Conservation (phyloP, 2,329 filamentous ascomycete species). For the Akanthomyces lecanii region DNA sequence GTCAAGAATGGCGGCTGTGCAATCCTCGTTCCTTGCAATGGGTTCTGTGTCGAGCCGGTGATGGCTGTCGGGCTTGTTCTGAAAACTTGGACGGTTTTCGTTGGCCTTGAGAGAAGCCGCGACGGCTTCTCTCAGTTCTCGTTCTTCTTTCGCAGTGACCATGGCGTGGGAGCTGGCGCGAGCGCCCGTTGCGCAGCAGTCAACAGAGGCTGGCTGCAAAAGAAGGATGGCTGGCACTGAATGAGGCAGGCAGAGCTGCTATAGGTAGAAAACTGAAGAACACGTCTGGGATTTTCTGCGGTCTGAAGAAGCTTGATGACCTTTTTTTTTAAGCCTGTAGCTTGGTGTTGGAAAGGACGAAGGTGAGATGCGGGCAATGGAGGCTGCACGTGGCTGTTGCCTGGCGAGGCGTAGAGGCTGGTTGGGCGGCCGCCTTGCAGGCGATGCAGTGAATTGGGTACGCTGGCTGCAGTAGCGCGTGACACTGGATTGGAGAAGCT, state of each 20-base stretch:
- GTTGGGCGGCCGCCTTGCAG: neutral
- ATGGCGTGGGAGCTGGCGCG: neutral
- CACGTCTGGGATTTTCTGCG: neutral
- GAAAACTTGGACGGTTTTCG: too few species aligned
- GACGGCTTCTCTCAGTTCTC: neutral
- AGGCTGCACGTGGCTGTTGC: neutral
- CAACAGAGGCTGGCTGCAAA: neutral
- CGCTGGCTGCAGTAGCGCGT: neutral
- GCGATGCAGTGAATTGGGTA: neutral
- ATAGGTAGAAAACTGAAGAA: neutral
- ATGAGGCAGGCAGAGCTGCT: neutral
- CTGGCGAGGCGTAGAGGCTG: neutral
- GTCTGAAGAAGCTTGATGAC: neutral
- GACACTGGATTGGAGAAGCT: neutral
- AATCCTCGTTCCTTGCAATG: neutral
- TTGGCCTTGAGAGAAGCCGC: neutral
- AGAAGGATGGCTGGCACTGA: neutral
- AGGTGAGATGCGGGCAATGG: neutral
- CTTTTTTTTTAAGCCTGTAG: neutral
- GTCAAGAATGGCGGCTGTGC: neutral
- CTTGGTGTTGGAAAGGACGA: neutral
- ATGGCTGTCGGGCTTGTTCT: neutral
- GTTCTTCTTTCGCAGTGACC: neutral
- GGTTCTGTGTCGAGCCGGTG: neutral
- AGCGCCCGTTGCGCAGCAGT: neutral